phyloP scores from a whole-genome alignment of 352 stramenopile species.

The Globisporangium ultimum region DNA sequence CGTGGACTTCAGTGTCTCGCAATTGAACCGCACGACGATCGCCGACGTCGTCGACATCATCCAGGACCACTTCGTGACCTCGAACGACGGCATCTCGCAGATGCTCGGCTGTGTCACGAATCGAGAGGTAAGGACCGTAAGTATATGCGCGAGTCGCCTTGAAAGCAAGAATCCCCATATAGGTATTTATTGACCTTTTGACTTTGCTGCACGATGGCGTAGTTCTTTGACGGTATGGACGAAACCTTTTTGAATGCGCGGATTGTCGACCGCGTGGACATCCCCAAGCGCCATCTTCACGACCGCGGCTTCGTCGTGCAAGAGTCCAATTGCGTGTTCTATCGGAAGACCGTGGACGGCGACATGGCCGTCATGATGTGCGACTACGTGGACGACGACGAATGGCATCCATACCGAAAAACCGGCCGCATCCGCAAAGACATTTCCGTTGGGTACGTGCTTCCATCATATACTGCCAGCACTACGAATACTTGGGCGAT shows the following conservation, averaged over 20 bases:
- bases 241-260: conserved; percentile 51
- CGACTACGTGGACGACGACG: conserved; percentile 61
- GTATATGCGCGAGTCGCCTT: no score
- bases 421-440: conserved; percentile 52
- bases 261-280: conserved; percentile 58
- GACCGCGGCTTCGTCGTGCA: conserved; percentile 53
- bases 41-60: conserved; percentile 45
- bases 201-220: not conserved
- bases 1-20: conserved; percentile 60
- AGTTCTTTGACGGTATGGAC: conserved; percentile 59
- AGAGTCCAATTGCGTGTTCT: conserved; percentile 64
- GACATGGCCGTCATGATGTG: conserved; percentile 41
- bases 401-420: conserved; percentile 49
- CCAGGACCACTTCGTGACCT: conserved; percentile 55
- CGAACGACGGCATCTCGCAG: conserved; percentile 46
- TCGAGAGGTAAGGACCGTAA: conserved; percentile 26
- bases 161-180: no score
- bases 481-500: not conserved
- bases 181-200: no score
- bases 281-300: conserved; percentile 26
- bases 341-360: conserved; percentile 31
- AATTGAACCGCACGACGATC: conserved; percentile 38
- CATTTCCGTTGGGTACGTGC: conserved; percentile 45
- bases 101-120: conserved; percentile 57
- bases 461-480: no score